Conservation (phyloP, 768 basidiomycete genomes). For the Strobilomyces dryophilus region DNA sequence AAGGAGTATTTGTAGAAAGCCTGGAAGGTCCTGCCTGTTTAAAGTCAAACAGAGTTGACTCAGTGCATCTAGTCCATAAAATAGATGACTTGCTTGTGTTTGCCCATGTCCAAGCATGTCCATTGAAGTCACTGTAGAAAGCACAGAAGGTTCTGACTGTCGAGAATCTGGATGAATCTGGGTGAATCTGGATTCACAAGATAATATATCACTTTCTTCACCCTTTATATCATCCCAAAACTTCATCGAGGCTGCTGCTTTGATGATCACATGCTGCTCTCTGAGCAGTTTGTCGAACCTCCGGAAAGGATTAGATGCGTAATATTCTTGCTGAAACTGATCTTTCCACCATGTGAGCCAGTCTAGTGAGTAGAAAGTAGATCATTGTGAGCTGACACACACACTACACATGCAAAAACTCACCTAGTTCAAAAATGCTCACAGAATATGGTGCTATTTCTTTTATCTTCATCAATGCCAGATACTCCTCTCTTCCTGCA, state of each 20-base stretch:
- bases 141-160: too few species aligned
- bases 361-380: not conserved
- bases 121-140: too few species aligned
- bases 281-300: not conserved
- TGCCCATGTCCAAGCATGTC: too few species aligned
- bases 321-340: not conserved
- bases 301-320: not conserved
- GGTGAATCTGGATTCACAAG: too few species aligned
- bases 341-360: conserved; percentile 1
- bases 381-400: not conserved
- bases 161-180: too few species aligned
- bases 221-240: not conserved
- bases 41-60: too few species aligned
- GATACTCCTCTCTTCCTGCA: not conserved
- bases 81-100: too few species aligned
- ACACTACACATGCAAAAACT: not conserved
- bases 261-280: not conserved
- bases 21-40: too few species aligned
- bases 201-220: not conserved
- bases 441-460: not conserved
- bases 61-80: too few species aligned
- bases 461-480: not conserved
- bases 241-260: not conserved
- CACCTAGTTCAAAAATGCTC: not conserved
- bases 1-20: too few species aligned